These are phyloP conservation scores for Stachybotrys chartarum DNA, from an alignment of 2,329 filamentous ascomycete genomes.

Conservation along the genomic window DNA sequence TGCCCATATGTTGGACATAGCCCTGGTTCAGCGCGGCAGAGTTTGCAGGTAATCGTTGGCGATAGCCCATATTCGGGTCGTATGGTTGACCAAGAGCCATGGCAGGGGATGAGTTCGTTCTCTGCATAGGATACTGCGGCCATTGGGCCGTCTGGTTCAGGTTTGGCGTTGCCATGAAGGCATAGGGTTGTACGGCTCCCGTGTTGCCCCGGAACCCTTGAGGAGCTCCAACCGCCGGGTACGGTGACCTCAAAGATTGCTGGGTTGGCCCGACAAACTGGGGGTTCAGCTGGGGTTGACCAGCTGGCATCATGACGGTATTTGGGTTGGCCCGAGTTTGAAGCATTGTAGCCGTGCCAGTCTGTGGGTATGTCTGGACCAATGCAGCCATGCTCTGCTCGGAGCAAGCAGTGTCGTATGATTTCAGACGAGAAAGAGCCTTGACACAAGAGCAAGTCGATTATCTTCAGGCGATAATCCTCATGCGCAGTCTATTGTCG, in stretches of 20 bases:
- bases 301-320: slow-evolving; percentile 37
- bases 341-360: slow-evolving; percentile 66
- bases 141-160: slow-evolving; percentile 48
- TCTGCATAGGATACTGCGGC: slow-evolving; percentile 34
- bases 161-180: slow-evolving; percentile 65
- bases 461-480: not conserved
- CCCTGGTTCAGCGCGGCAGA: slow-evolving; percentile 28
- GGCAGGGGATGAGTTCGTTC: slow-evolving; percentile 39
- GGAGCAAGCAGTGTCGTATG: not conserved
- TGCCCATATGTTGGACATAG: slow-evolving; percentile 26
- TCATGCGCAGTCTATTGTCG: not conserved
- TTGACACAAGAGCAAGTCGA: not conserved
- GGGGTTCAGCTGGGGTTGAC: slow-evolving; percentile 42
- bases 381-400: slow-evolving; percentile 62
- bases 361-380: slow-evolving; percentile 74
- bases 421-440: not conserved
- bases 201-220: slow-evolving; percentile 48
- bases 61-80: slow-evolving; percentile 13
- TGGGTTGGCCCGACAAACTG: slow-evolving; percentile 37
- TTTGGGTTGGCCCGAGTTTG: slow-evolving; percentile 61
- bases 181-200: slow-evolving; percentile 65
- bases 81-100: slow-evolving; percentile 25
- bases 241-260: slow-evolving; percentile 22
- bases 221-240: slow-evolving; percentile 25
- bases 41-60: slow-evolving; percentile 4